Conservation (phyloP, 768 basidiomycete species). For the Mycena leptocephala region DNA sequence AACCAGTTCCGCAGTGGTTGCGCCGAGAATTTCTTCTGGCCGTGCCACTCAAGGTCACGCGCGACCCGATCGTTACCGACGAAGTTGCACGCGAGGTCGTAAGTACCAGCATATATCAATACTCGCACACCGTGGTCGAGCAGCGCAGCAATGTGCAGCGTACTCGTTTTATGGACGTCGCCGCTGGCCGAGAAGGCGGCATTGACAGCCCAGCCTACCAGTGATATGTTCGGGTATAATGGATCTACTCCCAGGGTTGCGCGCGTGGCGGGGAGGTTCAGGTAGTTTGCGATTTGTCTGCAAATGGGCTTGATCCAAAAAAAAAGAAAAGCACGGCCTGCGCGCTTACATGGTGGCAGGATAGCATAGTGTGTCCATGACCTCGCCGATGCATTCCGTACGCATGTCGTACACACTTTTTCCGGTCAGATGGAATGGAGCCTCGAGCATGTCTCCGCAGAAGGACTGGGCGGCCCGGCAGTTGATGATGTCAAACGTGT, state of each 20-base stretch:
- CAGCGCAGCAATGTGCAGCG: slow-evolving; percentile 64
- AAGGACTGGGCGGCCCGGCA: slow-evolving; percentile 60
- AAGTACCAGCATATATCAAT: slow-evolving; percentile 68
- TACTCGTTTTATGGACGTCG: slow-evolving; percentile 51
- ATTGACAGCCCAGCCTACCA: slow-evolving; percentile 56
- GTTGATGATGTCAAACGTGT: slow-evolving; percentile 59
- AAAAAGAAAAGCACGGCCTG: not conserved
- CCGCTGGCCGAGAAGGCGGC: slow-evolving; percentile 56
- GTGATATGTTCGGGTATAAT: slow-evolving; percentile 53
- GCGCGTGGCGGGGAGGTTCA: slow-evolving; percentile 65
- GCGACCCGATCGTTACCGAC: slow-evolving; percentile 72
- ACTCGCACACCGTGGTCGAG: slow-evolving; percentile 69
- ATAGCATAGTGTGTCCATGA: slow-evolving; percentile 30
- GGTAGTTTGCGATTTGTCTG: slow-evolving; percentile 65
- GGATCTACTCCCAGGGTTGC: slow-evolving; percentile 62
- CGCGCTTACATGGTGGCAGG: slow-evolving; percentile 10
- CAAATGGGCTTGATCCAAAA: not conserved
- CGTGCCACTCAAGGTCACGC: slow-evolving; percentile 70
- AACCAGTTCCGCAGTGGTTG: slow-evolving; percentile 66
- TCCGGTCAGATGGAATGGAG: slow-evolving; percentile 46
- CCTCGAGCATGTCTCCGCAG: slow-evolving; percentile 49
- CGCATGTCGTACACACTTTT: slow-evolving; percentile 31
- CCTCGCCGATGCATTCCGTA: slow-evolving; percentile 32
- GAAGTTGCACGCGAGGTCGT: slow-evolving; percentile 70
- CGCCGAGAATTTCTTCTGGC: slow-evolving; percentile 59